Conservation (phyloP, 139 green algal species). For the Haematococcus sp. region DNA sequence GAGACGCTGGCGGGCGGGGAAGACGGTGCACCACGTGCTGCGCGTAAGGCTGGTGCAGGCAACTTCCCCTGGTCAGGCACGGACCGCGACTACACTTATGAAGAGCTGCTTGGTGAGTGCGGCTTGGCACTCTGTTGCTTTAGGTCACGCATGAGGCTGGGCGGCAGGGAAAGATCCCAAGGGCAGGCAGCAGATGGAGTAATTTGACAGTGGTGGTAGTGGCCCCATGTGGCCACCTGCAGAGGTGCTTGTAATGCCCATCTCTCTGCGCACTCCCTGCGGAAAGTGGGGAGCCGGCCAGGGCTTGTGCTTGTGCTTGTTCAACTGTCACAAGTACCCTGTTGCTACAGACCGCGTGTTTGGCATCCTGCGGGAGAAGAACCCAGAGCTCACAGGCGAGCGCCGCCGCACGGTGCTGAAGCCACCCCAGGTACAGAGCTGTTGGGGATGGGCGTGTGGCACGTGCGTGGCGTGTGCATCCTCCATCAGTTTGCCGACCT, state of each 20-base stretch:
- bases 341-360: constrained; percentile 87
- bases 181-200: no score
- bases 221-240: no score
- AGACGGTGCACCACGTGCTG: not conserved
- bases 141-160: no score
- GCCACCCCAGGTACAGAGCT: constrained; percentile 74
- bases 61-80: constrained; percentile 86
- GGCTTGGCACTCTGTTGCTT: not conserved
- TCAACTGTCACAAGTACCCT: not conserved
- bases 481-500: no score
- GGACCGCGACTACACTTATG: constrained; percentile 93
- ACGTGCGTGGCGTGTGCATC: no score
- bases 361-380: constrained; percentile 91
- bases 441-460: no score
- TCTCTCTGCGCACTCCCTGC: no score
- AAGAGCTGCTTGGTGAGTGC: constrained; percentile 86
- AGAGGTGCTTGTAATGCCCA: no score
- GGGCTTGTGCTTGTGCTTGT: not conserved
- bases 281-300: no score
- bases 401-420: constrained; percentile 93
- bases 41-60: constrained; percentile 5
- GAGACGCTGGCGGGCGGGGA: constrained; percentile 17
- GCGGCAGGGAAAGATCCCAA: no score
- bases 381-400: constrained; percentile 97
- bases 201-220: no score